Conservation (phyloP, 2,329 filamentous ascomycete genomes). For the Colletotrichum caudatum region DNA sequence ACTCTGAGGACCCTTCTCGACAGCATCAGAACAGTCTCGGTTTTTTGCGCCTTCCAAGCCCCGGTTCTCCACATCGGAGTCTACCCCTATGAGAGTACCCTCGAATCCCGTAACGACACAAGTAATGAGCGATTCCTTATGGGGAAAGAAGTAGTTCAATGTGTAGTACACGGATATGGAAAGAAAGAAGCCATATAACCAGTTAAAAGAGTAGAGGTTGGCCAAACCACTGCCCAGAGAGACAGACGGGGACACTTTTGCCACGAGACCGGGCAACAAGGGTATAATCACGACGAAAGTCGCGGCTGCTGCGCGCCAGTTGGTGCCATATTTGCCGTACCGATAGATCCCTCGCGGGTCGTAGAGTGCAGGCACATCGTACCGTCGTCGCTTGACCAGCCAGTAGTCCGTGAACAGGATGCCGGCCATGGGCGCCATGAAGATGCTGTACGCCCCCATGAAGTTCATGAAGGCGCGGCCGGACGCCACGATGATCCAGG, state of each 20-base stretch:
- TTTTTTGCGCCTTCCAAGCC: background rate
- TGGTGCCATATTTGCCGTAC: conserved; percentile 48
- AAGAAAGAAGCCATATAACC: conserved; percentile 48
- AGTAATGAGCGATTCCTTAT: conserved; percentile 43
- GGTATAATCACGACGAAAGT: conserved; percentile 47
- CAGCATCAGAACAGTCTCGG: background rate
- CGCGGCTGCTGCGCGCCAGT: conserved; percentile 50
- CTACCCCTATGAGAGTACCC: conserved; percentile 36
- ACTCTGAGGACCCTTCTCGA: background rate
- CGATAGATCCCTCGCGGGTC: conserved; percentile 56
- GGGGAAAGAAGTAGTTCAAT: conserved; percentile 44
- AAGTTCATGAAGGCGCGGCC: conserved; percentile 49
- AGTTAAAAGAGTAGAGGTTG: conserved; percentile 48
- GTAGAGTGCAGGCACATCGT: conserved; percentile 58
- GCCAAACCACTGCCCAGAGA: conserved; percentile 43
- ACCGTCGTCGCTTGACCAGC: conserved; percentile 51
- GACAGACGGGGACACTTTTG: conserved; percentile 46
- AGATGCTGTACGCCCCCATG: conserved; percentile 51
- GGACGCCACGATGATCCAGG: conserved; percentile 52
- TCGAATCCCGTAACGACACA: conserved; percentile 41
- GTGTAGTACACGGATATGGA: conserved; percentile 43
- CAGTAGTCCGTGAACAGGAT: conserved; percentile 57
- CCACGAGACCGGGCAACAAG: conserved; percentile 43
- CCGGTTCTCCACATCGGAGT: conserved; percentile 32
- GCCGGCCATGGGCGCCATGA: conserved; percentile 56